Evolutionary conservation across 148 eudicot species (phyloP).

Genomic region (Camellia sinensis): DNA sequence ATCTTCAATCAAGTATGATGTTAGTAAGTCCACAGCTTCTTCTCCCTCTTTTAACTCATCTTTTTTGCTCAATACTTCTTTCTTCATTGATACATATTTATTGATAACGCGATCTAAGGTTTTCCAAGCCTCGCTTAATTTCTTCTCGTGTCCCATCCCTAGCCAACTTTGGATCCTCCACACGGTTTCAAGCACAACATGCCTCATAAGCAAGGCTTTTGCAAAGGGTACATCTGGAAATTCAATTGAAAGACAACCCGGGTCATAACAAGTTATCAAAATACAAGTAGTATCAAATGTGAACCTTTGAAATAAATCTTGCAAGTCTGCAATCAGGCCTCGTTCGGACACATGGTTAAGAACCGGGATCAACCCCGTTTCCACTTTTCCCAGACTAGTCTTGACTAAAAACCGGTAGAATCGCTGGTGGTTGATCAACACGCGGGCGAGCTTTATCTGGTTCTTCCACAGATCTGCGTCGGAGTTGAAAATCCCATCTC

Average conservation of each 20-base stretch:
- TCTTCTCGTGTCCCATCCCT: constrained; percentile 39
- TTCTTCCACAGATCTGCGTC: constrained; percentile 39
- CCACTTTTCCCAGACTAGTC: constrained; percentile 27
- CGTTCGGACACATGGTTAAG: constrained; percentile 31
- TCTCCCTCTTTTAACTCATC: neutral
- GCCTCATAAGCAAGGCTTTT: constrained; percentile 31
- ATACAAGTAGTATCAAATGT: constrained; percentile 48
- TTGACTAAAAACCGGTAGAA: constrained; percentile 34
- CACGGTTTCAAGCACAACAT: constrained; percentile 32
- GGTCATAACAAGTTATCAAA: constrained; percentile 42
- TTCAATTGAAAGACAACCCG: constrained; percentile 32
- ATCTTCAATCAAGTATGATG: constrained; percentile 27
- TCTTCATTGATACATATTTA: constrained; percentile 23
- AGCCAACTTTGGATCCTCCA: constrained; percentile 58
- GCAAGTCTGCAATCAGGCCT: constrained; percentile 38
- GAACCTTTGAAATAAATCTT: constrained; percentile 52
- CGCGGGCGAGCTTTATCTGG: constrained; percentile 36
- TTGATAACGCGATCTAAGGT: constrained; percentile 36
- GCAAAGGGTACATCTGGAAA: constrained; percentile 34
- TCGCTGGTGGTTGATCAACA: constrained; percentile 27
- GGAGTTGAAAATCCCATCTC: constrained; percentile 51
- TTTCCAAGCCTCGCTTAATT: constrained; percentile 30
- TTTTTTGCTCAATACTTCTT: constrained; percentile 15
- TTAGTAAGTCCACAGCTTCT: constrained; percentile 28
- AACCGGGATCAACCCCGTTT: constrained; percentile 35